A percentile compares a stretch with the other conserved stretches of the same genome.
Conservation (phyloP, 1,284 basidiomycete species). For the Trametes sp. region DNA sequence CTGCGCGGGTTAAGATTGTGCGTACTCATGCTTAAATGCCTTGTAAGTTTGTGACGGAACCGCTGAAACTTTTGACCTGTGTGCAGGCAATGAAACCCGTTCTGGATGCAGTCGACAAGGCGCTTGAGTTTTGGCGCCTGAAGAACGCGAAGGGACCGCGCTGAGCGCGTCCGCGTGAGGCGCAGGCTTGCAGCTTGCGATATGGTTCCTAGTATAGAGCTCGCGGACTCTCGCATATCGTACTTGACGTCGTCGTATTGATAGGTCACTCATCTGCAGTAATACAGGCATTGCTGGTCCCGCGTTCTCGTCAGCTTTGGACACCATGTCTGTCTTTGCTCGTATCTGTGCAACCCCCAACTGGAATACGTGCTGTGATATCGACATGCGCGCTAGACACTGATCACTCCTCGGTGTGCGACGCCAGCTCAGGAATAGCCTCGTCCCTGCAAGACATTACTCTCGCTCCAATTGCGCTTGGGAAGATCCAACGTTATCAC, state of each 20-base stretch:
- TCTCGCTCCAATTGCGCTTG: not conserved
- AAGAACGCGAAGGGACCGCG: slow-evolving; percentile 33
- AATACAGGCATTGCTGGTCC: slow-evolving; percentile 8
- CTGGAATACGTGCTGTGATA: too few species aligned
- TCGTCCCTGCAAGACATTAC: not conserved
- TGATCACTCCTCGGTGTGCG: too few species aligned
- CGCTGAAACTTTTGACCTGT: not conserved
- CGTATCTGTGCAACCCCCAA: too few species aligned
- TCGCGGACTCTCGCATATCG: slow-evolving; percentile 25
- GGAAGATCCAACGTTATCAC: not conserved
- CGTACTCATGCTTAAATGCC: slow-evolving; percentile 35
- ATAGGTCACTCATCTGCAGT: slow-evolving; percentile 19
- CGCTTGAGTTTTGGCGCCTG: slow-evolving; percentile 65
- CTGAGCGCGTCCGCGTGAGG: slow-evolving; percentile 13
- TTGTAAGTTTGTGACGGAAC: not conserved
- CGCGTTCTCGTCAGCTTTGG: not conserved
- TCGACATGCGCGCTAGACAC: too few species aligned
- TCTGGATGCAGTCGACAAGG: slow-evolving; percentile 80
- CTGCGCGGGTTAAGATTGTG: slow-evolving; percentile 70
- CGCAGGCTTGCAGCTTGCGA: not conserved
- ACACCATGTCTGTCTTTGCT: too few species aligned
- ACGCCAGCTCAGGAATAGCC: too few species aligned
- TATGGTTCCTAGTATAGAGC: slow-evolving; percentile 15
- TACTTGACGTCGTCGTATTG: slow-evolving; percentile 15
- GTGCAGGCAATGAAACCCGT: slow-evolving; percentile 82